phyloP scores from a whole-genome alignment of 495 filamentous ascomycete species.

The Neohortaea acidophila region DNA sequence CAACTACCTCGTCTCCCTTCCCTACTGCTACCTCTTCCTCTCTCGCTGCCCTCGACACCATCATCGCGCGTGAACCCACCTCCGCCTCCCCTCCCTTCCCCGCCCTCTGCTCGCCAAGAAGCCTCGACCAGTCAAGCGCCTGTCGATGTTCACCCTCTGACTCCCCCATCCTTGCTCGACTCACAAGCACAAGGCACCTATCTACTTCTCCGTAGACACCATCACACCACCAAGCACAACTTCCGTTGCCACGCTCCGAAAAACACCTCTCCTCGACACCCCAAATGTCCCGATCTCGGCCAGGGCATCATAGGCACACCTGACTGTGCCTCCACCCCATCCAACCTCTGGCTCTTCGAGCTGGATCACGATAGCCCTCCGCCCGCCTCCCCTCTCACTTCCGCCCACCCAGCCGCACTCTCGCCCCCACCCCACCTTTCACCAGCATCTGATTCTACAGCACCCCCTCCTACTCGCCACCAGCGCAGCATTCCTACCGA shows the following conservation, averaged over 20 bases:
- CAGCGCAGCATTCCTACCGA: too few species aligned
- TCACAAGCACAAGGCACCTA: background rate
- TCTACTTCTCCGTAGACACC: background rate
- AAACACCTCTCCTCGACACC: too few species aligned
- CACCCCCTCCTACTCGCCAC: background rate
- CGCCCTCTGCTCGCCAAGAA: too few species aligned
- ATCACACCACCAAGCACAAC: too few species aligned
- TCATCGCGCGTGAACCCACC: too few species aligned
- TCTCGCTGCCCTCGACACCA: too few species aligned
- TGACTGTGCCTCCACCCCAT: background rate
- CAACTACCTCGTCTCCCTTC: too few species aligned
- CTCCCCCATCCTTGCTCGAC: background rate
- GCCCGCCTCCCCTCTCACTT: background rate
- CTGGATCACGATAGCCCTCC: background rate
- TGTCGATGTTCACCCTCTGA: background rate
- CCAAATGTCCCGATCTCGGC: constrained; percentile 1
- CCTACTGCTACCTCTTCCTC: too few species aligned
- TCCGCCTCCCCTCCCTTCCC: too few species aligned
- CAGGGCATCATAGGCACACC: background rate
- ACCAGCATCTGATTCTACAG: background rate
- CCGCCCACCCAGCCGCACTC: background rate
- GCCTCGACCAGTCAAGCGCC: background rate
- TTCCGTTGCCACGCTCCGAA: too few species aligned
- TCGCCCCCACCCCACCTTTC: background rate
- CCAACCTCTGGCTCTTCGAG: background rate